Evolutionary conservation across 257 asterid species (phyloP), one percentile per base, ranked within the genome.

Genomic region (Solanum chiquidenum): DNA sequence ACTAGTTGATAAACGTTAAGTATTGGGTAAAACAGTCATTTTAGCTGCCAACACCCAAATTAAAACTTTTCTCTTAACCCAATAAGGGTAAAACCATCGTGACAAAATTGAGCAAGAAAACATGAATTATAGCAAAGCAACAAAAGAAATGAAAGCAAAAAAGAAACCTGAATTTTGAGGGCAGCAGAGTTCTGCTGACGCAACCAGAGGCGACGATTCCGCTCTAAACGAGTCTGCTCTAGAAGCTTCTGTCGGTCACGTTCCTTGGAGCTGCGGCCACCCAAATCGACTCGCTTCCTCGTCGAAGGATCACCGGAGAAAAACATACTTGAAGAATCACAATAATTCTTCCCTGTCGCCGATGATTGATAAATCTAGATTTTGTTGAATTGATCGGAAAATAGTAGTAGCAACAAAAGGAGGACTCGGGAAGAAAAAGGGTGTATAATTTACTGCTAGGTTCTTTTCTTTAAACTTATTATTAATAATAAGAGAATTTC

Each of bases 211-310:
- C 99, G 96, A 35, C 91, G 95, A 87, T 94, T 96, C 76, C 99
- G 91, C 88, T 96, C 98, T 91, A 94, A 90, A 87, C 98, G 94
- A 88, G 98, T 93, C 90, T 96, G 96, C 86, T 96, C 98, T 5
- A 96, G 92, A 88, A 95, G 98, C 93, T 95, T 96, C 92, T 96
- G 94, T 33, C 96, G 91, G 95, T 96, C 99, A 79, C 98, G 92
- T 92, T 96, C 98, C 89, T 94, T 96, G 88, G 99, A 94, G 90
- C 99, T 96, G 89, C 99, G 98, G 52, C 99, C 99, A 55, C 99
- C 98, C 84, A 96, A 96, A 95, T 96, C 98, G 87, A 96, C 99
- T 86, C 99, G 98, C 87, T 94, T 96, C 71, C 97, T 88, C 76
- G 93, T 92, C 69, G 98, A 91, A 69, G 98, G 94, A 94, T 96